Evolutionary conservation across 805 yeast genomes (phyloP), one percentile per base, ranked within the genome.

Genomic region (Wickerhamomyces queroliae): DNA sequence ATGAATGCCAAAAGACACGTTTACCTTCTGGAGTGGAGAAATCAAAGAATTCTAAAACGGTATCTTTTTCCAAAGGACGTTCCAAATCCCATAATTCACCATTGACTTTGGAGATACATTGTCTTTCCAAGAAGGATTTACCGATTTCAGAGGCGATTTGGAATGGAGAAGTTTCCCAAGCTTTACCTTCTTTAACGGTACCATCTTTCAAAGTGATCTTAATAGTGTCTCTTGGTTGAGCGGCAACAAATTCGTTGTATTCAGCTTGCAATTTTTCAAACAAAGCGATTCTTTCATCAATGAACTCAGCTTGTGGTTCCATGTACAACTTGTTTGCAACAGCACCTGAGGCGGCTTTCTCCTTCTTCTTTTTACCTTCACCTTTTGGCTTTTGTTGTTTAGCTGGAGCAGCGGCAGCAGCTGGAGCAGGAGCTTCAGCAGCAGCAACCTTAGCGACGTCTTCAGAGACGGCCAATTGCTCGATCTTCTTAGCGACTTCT

Each of bases 1-100:
- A 84, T 3, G 99, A 93, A 64, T 93, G 99, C 99, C 99, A 93
- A 69, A 93, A 93, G 26, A 91, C 98, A 49, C 80, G 79, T 62
- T 83, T 87, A 64, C 98, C 99, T 58, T 90, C 97, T n/a, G 85
- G 85, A 45, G 87, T 73, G 29, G 88, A 95, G 56, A 93, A 93
- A 60, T 90, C 97, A 59, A 88, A 76, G 56, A 89, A 82, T 61
- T 88, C 93, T 47, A 93, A 69, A 20, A 67, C 61, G 43, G 76
- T 70, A 44, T 76, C 83, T 11, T 63, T 66, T 66, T 93, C 99
- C 38, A 93, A 70, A 20, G 97, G 97, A 67, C 99, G 83, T 48
- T 83, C 90, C 56, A 93, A 72, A 68, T 93, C 99, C 98, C 99
- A 93, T 53, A 91, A 71, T 54, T 76, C 71, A 42, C 95, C 96